These are phyloP conservation scores for Thelonectria blattea DNA, from an alignment of 2,329 filamentous ascomycete genomes.

Conservation along the genomic window DNA sequence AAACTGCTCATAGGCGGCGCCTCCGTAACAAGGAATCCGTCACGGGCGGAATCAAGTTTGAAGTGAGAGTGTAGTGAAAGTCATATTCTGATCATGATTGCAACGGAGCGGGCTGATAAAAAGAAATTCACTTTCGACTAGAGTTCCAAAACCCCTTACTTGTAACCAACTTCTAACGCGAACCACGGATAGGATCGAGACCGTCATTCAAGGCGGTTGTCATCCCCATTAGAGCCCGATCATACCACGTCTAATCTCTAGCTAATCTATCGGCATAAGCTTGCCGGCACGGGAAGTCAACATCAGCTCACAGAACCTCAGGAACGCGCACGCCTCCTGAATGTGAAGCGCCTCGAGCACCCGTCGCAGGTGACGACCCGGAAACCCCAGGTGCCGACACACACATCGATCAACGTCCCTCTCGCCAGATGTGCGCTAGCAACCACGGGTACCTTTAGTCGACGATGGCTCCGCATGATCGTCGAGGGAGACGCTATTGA, in stretches of 20 bases:
- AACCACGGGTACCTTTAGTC: slow-evolving; percentile 8
- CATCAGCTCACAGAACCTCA: background rate
- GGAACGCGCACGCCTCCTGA: background rate
- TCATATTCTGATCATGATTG: too few relatives aligned
- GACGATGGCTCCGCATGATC: slow-evolving; percentile 12
- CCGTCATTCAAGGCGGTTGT: too few relatives aligned
- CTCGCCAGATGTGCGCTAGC: slow-evolving; percentile 12
- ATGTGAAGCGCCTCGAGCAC: background rate
- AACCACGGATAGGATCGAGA: background rate
- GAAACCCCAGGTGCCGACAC: slow-evolving; percentile 2
- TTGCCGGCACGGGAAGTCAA: background rate
- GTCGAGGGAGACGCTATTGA: background rate
- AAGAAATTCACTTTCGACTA: too few relatives aligned
- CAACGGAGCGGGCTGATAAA: too few relatives aligned
- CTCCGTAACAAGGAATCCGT: too few relatives aligned
- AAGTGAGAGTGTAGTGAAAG: too few relatives aligned
- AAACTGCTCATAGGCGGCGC: too few relatives aligned
- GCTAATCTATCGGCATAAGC: too few relatives aligned
- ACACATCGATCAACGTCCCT: slow-evolving; percentile 14
- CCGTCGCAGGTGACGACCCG: slow-evolving; percentile 14
- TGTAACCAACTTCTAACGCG: background rate
- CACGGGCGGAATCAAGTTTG: too few relatives aligned
- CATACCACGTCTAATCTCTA: too few relatives aligned
- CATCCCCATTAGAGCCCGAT: too few relatives aligned
- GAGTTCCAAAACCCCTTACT: background rate